Evolutionary conservation across 208 protist species (phyloP).

Genomic region (Angomonas ambiguus): DNA sequence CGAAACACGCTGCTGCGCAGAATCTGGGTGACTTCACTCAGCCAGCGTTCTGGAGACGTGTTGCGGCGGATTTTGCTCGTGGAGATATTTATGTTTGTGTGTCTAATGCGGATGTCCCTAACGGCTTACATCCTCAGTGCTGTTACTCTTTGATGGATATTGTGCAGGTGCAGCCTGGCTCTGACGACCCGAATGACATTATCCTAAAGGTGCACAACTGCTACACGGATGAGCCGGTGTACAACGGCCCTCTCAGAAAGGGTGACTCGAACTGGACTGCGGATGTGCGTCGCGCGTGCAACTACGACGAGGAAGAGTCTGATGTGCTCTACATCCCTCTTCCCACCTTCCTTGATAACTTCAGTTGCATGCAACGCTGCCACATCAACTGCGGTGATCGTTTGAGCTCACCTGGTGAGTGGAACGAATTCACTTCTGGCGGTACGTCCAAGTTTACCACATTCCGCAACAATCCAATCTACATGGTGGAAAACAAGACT

Average conservation of each 20-base stretch:
- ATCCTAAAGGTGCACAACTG: slow-evolving; percentile 77
- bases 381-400: slow-evolving; percentile 87
- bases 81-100: slow-evolving; percentile 77
- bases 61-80: slow-evolving; percentile 47
- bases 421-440: slow-evolving; percentile 54
- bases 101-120: slow-evolving; percentile 30
- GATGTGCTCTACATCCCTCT: slow-evolving; percentile 71
- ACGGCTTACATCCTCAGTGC: slow-evolving; percentile 77
- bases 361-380: slow-evolving; percentile 70
- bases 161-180: slow-evolving; percentile 47
- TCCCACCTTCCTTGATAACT: slow-evolving; percentile 77
- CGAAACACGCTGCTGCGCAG: slow-evolving; percentile 55
- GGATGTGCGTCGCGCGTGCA: slow-evolving; percentile 55
- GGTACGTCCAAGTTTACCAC: slow-evolving; percentile 77
- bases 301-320: slow-evolving; percentile 33
- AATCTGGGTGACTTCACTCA: slow-evolving; percentile 56
- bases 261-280: slow-evolving; percentile 58
- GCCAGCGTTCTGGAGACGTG: slow-evolving; percentile 61
- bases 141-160: slow-evolving; percentile 69
- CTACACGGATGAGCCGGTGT: slow-evolving; percentile 31
- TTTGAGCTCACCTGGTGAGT: slow-evolving; percentile 49
- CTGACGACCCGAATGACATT: slow-evolving; percentile 41
- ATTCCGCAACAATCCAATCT: slow-evolving; percentile 89
- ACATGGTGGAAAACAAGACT: slow-evolving; percentile 78
- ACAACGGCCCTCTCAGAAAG: slow-evolving; percentile 52